Percentiles rank a stretch among this genome's conserved stretches.
phyloP scores from a whole-genome alignment of 495 filamentous ascomycete species.

The Copromyces sp. region DNA sequence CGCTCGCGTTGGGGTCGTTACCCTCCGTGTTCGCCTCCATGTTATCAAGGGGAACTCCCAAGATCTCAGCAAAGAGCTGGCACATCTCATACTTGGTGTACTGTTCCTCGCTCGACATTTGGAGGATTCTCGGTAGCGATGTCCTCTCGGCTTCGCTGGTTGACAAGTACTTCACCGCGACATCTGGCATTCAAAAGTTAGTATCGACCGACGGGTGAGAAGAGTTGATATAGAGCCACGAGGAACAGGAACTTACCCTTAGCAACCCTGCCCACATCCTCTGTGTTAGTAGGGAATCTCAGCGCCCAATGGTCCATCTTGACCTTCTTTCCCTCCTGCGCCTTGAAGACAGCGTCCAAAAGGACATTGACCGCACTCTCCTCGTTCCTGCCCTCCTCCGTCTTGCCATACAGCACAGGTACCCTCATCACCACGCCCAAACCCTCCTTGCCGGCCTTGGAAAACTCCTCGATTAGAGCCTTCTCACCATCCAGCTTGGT shows the following conservation, averaged over 20 bases:
- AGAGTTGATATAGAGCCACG: neutral
- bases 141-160: conserved; percentile 25
- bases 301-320: conserved; percentile 87
- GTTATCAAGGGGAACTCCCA: conserved; percentile 61
- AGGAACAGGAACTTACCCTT: conserved; percentile 26
- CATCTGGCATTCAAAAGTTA: conserved; percentile 23
- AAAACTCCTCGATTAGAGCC: conserved; percentile 54
- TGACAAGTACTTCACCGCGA: conserved; percentile 56
- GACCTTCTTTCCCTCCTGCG: conserved; percentile 49
- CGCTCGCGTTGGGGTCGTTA: conserved; percentile 62
- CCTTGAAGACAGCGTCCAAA: conserved; percentile 59
- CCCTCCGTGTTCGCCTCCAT: conserved; percentile 64
- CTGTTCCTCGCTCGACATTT: conserved; percentile 80
- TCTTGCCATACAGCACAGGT: conserved; percentile 76
- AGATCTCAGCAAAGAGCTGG: conserved; percentile 66
- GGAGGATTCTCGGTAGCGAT: conserved; percentile 58
- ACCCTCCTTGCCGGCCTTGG: conserved; percentile 35
- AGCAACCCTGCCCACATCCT: conserved; percentile 78
- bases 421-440: conserved; percentile 67
- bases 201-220: neutral
- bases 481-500: conserved; percentile 79
- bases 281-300: conserved; percentile 77
- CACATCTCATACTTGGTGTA: conserved; percentile 92
- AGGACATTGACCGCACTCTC: conserved; percentile 82
- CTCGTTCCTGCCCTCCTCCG: conserved; percentile 35